Percentiles rank a stretch among this genome's conserved stretches.
phyloP scores from a whole-genome alignment of 1,139 yeast species.

The Lodderomyces margitis region DNA sequence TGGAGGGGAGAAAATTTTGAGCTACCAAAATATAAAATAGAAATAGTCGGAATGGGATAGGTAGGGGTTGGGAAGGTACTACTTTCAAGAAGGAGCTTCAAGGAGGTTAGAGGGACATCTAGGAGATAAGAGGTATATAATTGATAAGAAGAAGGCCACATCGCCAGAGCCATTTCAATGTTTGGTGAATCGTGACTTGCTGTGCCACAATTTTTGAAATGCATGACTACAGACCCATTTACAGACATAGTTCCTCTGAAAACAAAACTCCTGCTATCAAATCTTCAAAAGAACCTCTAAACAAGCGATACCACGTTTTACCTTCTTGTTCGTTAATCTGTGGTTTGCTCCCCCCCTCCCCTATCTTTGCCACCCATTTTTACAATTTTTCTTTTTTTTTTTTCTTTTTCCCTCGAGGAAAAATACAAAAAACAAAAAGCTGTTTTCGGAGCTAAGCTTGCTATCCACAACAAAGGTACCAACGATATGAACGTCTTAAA shows the following conservation, averaged over 20 bases:
- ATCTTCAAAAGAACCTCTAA: too few relatives aligned
- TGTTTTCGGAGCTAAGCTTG: background rate
- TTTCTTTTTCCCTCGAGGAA: background rate
- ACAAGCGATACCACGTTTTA: too few relatives aligned
- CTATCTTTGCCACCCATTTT: background rate
- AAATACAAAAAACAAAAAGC: background rate
- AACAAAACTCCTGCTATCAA: too few relatives aligned
- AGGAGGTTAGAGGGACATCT: too few relatives aligned
- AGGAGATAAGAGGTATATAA: too few relatives aligned
- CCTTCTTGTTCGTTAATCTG: too few relatives aligned
- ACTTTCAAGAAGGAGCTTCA: too few relatives aligned
- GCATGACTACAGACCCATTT: background rate
- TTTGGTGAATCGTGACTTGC: background rate
- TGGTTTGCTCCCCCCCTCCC: background rate
- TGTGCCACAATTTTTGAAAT: background rate
- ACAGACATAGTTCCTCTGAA: too few relatives aligned
- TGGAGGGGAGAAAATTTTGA: background rate
- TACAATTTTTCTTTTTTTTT: background rate
- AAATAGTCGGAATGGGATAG: too few relatives aligned
- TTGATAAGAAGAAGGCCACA: too few relatives aligned
- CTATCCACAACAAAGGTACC: background rate
- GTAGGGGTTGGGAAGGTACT: too few relatives aligned
- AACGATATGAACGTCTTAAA: conserved; percentile 47
- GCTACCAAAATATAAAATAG: background rate
- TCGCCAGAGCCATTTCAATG: too few relatives aligned